Evolutionary conservation across 176 grass and related monocot genomes (phyloP).

Genomic region (Panicum miliaceum): DNA sequence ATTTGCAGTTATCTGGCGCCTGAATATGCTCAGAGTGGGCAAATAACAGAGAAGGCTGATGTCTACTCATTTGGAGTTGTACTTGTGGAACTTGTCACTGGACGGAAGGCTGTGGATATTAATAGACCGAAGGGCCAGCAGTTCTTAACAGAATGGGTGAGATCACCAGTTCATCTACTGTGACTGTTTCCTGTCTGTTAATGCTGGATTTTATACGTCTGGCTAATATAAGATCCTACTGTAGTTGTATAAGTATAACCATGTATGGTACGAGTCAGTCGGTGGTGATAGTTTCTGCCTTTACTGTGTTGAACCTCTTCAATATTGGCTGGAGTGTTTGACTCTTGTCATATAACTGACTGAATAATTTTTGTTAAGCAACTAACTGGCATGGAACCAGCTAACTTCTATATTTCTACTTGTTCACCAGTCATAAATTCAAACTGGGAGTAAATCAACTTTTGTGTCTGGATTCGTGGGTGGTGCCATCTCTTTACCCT

Average conservation of each 20-base stretch:
- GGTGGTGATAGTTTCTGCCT: not conserved
- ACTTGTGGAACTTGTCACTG: slow-evolving; percentile 86
- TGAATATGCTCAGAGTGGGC: slow-evolving; percentile 89
- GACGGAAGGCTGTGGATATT: slow-evolving; percentile 94
- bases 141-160: slow-evolving; percentile 97
- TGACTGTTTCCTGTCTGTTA: not conserved
- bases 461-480: not conserved
- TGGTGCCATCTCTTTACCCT: not conserved
- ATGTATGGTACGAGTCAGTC: not conserved
- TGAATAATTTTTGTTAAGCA: not conserved
- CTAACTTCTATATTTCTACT: not conserved
- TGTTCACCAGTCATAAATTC: not conserved
- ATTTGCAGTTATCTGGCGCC: slow-evolving; percentile 69
- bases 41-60: slow-evolving; percentile 98
- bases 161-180: not conserved
- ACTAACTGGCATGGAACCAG: not conserved
- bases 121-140: slow-evolving; percentile 95
- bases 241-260: not conserved
- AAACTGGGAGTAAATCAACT: not conserved
- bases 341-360: not conserved
- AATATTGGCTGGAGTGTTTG: not conserved
- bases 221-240: not conserved
- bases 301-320: not conserved
- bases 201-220: not conserved
- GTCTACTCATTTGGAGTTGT: slow-evolving; percentile 98